phyloP scores from a whole-genome alignment of 305 asterid genomes.

The Solanum hybrid region DNA sequence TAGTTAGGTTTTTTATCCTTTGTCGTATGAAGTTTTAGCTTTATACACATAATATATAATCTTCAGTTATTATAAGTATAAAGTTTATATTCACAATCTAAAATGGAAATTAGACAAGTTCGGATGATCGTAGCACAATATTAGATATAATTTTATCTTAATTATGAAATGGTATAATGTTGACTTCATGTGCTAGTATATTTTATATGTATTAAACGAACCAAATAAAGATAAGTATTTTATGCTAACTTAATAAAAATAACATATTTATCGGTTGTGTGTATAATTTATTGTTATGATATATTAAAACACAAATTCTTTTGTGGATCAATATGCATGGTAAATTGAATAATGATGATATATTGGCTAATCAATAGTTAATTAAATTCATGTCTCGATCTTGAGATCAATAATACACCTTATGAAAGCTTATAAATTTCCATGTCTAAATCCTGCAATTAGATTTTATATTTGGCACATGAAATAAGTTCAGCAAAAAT shows the following conservation, averaged over 20 bases:
- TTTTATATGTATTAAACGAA: too few species aligned
- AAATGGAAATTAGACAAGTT: too few species aligned
- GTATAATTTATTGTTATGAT: neutral
- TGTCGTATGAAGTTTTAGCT: too few species aligned
- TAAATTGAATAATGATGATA: neutral
- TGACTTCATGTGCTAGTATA: too few species aligned
- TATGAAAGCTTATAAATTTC: neutral
- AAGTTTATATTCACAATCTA: too few species aligned
- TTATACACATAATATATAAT: too few species aligned
- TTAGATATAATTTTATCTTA: too few species aligned
- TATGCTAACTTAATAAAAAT: neutral
- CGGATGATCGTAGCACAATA: too few species aligned
- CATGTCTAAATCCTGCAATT: neutral
- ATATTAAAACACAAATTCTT: neutral
- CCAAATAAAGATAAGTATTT: neutral
- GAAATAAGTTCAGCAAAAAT: neutral
- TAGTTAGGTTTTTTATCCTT: too few species aligned
- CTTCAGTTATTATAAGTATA: too few species aligned
- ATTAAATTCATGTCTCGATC: neutral
- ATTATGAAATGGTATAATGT: too few species aligned
- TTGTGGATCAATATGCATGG: neutral
- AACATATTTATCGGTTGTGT: neutral
- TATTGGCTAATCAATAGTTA: neutral
- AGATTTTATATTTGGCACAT: neutral
- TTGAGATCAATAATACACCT: neutral